Base-by-base conservation (phyloP, 2,329 filamentous ascomycete species). In the Diaporthe batatas region DNA sequence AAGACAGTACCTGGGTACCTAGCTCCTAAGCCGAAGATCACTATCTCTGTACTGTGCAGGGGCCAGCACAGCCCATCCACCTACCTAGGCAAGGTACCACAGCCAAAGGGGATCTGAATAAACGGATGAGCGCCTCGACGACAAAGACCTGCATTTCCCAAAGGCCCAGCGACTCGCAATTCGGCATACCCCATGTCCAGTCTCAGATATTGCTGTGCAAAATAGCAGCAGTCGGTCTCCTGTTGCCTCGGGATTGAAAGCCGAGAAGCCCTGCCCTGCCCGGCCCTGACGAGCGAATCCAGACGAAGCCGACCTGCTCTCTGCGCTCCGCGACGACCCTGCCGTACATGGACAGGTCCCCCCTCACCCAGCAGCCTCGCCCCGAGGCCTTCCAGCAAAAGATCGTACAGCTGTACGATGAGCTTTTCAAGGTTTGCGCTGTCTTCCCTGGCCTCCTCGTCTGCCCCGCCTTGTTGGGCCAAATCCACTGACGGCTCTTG, bases 351-450 rank as follows among this genome's bases (percentile, higher is more conserved):
- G 94, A 97, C 86, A 89, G 91, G 78, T 98, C 96, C 81, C 96
- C 96, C 76, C 90, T 99, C 81, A 98, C 95, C 72, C 95, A 97
- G 84, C 95, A 98, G 87, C 91, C 91, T 83, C 91, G 94, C 79
- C 96, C 96, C 70, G 93, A 97, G 82, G 90, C 92, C 53, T 98
- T 99, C 81, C 93, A 97, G 83, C 96, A 94, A 70, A 99, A 99
- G 86, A 94, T 99, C 77, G 93, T 97, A 74, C 89, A 93, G 82
- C 90, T 98, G 68, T 99, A 99, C 83, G 91, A 95, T 79, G 89
- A 90, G 76, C 86, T 98, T 25, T 96, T 98, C 86, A 91, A 91
- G 89, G 91, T 92, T 84, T 76, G 81, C 75, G 68, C 55, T 68
- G 23, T 44, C 53, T 23, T 16, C 29, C 70, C 23, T 67, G 16